These are phyloP conservation scores for Arthrobotrys musiformis DNA, from an alignment of 2,329 filamentous ascomycete genomes.

Conservation along the genomic window DNA sequence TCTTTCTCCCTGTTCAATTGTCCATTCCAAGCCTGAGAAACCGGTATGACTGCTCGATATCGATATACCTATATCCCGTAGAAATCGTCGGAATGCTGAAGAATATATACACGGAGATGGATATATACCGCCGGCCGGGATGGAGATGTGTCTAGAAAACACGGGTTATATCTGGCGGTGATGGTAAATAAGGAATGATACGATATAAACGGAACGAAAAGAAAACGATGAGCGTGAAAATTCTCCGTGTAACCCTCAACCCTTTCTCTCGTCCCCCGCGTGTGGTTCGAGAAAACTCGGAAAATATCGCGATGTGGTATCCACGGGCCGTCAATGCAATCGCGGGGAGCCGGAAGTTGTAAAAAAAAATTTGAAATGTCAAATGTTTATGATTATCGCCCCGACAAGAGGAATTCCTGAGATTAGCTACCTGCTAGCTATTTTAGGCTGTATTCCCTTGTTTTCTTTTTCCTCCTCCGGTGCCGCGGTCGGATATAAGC, in stretches of 20 bases:
- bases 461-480: neutral
- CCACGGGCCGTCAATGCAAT: neutral
- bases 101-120: neutral
- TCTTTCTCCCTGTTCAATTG: conserved; percentile 3
- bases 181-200: neutral
- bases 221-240: neutral
- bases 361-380: no score
- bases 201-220: neutral
- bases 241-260: neutral
- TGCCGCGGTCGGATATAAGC: conserved; percentile 21
- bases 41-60: neutral
- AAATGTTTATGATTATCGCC: neutral
- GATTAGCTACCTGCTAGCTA: no score
- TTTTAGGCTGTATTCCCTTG: no score
- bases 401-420: no score
- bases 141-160: neutral
- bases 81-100: neutral
- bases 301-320: neutral
- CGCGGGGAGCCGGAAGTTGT: neutral
- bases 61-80: neutral
- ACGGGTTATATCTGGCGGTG: neutral
- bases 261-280: neutral
- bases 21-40: neutral
- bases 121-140: no score
- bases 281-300: no score